These are phyloP conservation scores for Aurinia saxatilis DNA, from an alignment of 345 rosid species.

Conservation along the genomic window DNA sequence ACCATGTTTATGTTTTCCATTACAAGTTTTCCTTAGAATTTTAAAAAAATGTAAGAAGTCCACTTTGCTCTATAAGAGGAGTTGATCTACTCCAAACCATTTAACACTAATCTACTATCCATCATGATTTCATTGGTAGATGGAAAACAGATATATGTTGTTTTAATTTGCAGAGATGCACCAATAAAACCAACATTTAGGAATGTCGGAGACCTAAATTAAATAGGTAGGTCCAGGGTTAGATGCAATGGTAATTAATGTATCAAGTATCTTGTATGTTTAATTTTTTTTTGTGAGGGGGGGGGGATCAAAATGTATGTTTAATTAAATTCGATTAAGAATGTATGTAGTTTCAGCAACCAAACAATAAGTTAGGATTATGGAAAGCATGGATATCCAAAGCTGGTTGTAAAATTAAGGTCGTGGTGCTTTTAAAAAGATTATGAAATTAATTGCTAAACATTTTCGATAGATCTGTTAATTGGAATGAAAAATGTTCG, in stretches of 20 bases:
- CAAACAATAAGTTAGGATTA: too few relatives aligned
- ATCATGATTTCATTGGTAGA: background rate
- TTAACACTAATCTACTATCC: background rate
- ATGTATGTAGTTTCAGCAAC: too few relatives aligned
- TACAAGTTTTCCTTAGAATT: background rate
- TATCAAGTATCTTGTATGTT: too few relatives aligned
- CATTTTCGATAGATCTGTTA: too few relatives aligned
- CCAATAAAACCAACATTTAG: background rate
- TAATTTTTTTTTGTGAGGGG: too few relatives aligned
- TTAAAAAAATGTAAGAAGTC: background rate
- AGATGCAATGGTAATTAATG: background rate
- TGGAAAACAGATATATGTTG: background rate
- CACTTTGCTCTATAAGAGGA: background rate
- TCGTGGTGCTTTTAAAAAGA: too few relatives aligned
- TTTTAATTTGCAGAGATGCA: background rate
- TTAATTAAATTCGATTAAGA: too few relatives aligned
- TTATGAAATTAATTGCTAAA: too few relatives aligned
- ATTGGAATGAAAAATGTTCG: too few relatives aligned
- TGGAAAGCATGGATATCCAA: too few relatives aligned
- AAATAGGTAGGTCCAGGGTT: background rate
- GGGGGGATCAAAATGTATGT: too few relatives aligned
- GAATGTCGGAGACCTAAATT: background rate
- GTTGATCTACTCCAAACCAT: background rate
- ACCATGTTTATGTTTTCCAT: background rate
- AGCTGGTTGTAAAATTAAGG: too few relatives aligned